Percentiles rank a stretch among this genome's conserved stretches.
Evolutionary conservation across 805 yeast species (phyloP).

Genomic region (Schwanniomyces pseudopolymorphus): DNA sequence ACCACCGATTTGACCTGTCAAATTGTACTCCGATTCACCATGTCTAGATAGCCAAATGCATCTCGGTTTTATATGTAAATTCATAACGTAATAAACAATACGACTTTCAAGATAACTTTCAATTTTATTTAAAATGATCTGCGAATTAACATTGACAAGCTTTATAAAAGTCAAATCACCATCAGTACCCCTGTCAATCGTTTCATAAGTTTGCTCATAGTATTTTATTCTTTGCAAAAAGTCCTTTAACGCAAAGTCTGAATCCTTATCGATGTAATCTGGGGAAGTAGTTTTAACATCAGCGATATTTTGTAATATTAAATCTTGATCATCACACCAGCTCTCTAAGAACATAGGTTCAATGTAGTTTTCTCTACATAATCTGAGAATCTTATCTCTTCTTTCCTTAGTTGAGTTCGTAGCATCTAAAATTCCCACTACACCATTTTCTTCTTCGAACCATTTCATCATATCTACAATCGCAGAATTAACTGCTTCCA

Average conservation of each 20-base stretch:
- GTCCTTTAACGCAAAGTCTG: slow-evolving; percentile 71
- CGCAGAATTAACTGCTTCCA: slow-evolving; percentile 70
- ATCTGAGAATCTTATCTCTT: slow-evolving; percentile 60
- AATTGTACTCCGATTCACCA: slow-evolving; percentile 90
- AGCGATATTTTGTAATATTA: slow-evolving; percentile 73
- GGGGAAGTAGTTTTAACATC: slow-evolving; percentile 89
- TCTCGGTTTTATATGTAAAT: slow-evolving; percentile 88
- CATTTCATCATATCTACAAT: slow-evolving; percentile 79
- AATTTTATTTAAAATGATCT: slow-evolving; percentile 83
- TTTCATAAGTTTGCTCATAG: slow-evolving; percentile 75
- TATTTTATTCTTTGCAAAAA: slow-evolving; percentile 69
- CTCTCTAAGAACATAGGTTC: slow-evolving; percentile 93
- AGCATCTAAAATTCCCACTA: slow-evolving; percentile 92
- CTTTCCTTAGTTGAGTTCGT: slow-evolving; percentile 80
- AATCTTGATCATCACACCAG: slow-evolving; percentile 80
- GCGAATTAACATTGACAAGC: slow-evolving; percentile 82
- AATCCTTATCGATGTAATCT: slow-evolving; percentile 68
- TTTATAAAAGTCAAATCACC: slow-evolving; percentile 79
- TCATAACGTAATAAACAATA: slow-evolving; percentile 94
- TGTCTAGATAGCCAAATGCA: slow-evolving; percentile 93
- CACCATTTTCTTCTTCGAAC: slow-evolving; percentile 78
- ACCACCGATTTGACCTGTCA: slow-evolving; percentile 95
- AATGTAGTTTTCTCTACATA: slow-evolving; percentile 63
- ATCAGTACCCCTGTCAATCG: slow-evolving; percentile 61
- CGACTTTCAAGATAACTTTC: slow-evolving; percentile 88